Percentiles rank a stretch among this genome's conserved stretches.
Conservation (phyloP, 768 basidiomycete genomes). For the Sporobolomyces phaffii region DNA sequence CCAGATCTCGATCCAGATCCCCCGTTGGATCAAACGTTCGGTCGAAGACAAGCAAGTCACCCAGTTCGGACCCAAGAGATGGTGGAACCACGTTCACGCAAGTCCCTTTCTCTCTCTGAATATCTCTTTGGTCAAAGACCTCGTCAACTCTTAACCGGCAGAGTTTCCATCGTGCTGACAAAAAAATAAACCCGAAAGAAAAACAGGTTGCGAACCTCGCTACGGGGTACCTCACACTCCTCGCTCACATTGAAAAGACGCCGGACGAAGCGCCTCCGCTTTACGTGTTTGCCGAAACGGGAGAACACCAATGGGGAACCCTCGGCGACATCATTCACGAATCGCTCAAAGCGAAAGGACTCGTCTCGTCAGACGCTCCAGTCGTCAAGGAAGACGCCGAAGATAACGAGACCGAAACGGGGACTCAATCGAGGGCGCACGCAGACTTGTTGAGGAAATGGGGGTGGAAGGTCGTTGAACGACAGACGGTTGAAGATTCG, state of each 20-base stretch:
- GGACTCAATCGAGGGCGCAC: slow-evolving; percentile 7
- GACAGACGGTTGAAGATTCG: slow-evolving; percentile 5
- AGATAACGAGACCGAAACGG: slow-evolving; percentile 7
- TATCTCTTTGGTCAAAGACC: background rate
- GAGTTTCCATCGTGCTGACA: no score
- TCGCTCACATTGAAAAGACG: background rate
- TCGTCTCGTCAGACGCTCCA: no score
- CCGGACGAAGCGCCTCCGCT: background rate
- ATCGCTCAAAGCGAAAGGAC: background rate
- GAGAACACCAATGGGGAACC: slow-evolving; percentile 11
- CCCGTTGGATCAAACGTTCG: slow-evolving; percentile 4
- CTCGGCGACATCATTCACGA: background rate
- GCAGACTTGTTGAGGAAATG: slow-evolving; percentile 1
- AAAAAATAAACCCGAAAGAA: no score
- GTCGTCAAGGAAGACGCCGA: background rate
- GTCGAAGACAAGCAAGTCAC: slow-evolving; percentile 7
- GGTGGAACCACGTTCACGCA: slow-evolving; percentile 36
- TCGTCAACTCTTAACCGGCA: no score
- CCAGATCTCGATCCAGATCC: slow-evolving; percentile 24
- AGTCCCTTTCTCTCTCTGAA: background rate
- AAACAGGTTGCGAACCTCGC: slow-evolving; percentile 2
- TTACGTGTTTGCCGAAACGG: slow-evolving; percentile 7
- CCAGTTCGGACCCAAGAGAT: background rate
- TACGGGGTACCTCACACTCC: background rate
- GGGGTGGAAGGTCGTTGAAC: background rate